These are phyloP conservation scores for Septoria linicola DNA, from an alignment of 2,329 filamentous ascomycete genomes.

Conservation along the genomic window DNA sequence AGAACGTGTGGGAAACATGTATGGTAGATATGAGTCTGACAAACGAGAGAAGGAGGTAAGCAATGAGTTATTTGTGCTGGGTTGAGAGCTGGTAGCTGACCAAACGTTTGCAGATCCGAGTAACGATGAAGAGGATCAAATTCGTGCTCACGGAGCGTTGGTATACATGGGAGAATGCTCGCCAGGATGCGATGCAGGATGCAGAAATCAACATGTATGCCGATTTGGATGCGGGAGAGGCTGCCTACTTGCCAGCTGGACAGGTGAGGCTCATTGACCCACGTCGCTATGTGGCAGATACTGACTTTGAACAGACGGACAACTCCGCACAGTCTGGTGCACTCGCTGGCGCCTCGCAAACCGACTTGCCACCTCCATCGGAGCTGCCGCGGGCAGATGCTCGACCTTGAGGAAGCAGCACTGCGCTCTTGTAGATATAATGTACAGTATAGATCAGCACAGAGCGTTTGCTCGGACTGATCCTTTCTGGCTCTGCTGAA, in stretches of 20 bases:
- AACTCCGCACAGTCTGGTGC: no score
- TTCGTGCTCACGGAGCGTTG: conserved; percentile 82
- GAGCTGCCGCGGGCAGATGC: no score
- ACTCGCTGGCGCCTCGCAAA: no score
- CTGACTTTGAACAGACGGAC: no score
- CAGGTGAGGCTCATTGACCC: no score
- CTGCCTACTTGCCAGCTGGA: conserved; percentile 28
- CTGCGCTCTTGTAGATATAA: not conserved
- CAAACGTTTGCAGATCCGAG: conserved; percentile 64
- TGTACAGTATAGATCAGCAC: no score
- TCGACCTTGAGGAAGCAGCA: no score
- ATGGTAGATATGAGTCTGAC: conserved; percentile 67
- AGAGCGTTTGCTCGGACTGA: no score
- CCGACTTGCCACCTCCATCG: no score
- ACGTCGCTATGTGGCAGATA: no score
- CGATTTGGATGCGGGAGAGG: conserved; percentile 31
- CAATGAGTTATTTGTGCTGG: not conserved
- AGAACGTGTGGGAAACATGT: conserved; percentile 58
- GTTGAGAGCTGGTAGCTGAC: no score
- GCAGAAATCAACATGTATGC: conserved; percentile 63
- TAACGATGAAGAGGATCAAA: conserved; percentile 80
- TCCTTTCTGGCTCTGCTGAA: no score
- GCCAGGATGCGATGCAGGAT: conserved; percentile 63
- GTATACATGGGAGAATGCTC: conserved; percentile 81
- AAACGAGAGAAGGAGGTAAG: conserved; percentile 66